Base-by-base conservation (phyloP, 495 filamentous ascomycete genomes). In the Hypoxylon crocopeplum region DNA sequence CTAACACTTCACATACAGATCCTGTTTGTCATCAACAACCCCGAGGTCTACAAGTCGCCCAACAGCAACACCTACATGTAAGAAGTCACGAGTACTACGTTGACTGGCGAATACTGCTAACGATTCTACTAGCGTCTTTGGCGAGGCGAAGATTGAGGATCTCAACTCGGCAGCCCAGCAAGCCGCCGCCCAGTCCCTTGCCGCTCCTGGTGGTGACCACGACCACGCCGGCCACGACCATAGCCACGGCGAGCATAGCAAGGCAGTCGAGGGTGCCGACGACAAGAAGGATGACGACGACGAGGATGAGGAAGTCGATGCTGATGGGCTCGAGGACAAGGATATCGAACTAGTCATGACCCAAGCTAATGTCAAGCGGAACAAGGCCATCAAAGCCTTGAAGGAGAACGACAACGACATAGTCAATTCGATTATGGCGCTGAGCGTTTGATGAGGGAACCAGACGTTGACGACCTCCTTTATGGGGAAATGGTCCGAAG, bases 121-220 rank as follows among this genome's bases (percentile, higher is more conserved):
- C 30, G 7, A 33, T 40, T 21, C 15, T 37, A 42, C 49, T 41
- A 98, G 94, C 79, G 96, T 99, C 80, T 99, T 99, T 77, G 94
- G 94, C 75, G 94, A 99, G 82, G 95, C 95, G 73, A 99, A 99
- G 89, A 99, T 95, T 70, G 95, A 99, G 83, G 95, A 99, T 79
- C 82, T 98, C 67, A 98, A 97, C 86, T 92, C 93, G 70, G 90
- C 92, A 72, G 93, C 94, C 68, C 93, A 96, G 82, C 90, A 92
- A 70, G 88, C 87, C 68, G 93, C 92, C 64, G 93, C 92, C 61
- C 90, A 96, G 49, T 66, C 64, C 12, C 68, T 70, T 27, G 68
- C 68, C 16, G 68, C 68, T 29, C 48, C 49, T 20, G 64, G 68
- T 37, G 68, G 71, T 47, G 76, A 78, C 47, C 75, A 78, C 49